Evolutionary conservation across 257 asterid genomes (phyloP), one percentile per base, ranked within the genome.

Genomic region (Jasminum sambac): DNA sequence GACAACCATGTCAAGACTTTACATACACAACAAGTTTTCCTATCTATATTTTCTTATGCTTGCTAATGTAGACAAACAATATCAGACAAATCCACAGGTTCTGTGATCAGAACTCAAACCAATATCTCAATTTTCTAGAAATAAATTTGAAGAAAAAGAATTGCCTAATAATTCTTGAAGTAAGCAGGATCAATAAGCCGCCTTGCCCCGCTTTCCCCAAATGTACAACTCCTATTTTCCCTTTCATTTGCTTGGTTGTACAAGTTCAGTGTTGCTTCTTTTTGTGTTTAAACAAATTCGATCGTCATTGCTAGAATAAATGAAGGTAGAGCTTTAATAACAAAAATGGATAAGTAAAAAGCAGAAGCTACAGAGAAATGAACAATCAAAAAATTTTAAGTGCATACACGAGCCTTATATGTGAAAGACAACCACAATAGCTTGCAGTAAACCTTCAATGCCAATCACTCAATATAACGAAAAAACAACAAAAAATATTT

Each of bases 241-340:
- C 17, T 63, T 41, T 38, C 66, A 57, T 59, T 40, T 11, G 30
- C 6, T 43, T 59, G 63, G 43, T 42, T 41, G 63, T 50, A 57
- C 72, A 77, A 69, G 25, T 42, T 79, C 82, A 84, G 77, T 60
- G 81, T 63, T 59, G 63, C 85, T 88, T 90, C 87, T 82, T 89
- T 81, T 82, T 84, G 64, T 80, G 84, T 78, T 87, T 91, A 26
- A 96, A 84, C 64, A 91, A 84, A 74, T 94, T 94, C 8, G 92
- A 87, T 5, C 88, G 72, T 0, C 99, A 89, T 78, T 89, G 99
- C 86, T 85, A 86, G 83, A 91, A 91, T 69, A 94, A 71, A 77
- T 94, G 97, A 68, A 89, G 89, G 86, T 91, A 94, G 41, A 94
- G 95, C 75, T 94, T 89, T 85, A 91, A 79, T 97, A 97, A 94